A percentile compares a stretch with the other conserved stretches of the same genome.
phyloP scores from a whole-genome alignment of 73 alveolate genomes.

The Paramecium biaurelia region DNA sequence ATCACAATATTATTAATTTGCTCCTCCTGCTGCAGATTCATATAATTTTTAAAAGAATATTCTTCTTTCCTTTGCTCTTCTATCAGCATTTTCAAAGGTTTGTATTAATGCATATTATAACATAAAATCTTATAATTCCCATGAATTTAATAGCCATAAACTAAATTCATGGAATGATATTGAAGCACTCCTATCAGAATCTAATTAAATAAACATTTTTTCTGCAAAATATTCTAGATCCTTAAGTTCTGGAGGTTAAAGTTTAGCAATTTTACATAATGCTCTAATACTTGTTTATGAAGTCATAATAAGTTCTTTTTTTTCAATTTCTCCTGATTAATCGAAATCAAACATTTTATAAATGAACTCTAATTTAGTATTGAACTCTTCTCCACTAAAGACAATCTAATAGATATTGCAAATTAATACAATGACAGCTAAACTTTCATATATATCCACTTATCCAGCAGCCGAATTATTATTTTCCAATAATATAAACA shows the following conservation, averaged over 20 bases:
- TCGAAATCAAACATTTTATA: constrained; percentile 58
- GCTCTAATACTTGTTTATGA: constrained; percentile 54
- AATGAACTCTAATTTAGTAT: constrained; percentile 36
- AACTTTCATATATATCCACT: constrained; percentile 64
- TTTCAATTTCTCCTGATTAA: constrained; percentile 45
- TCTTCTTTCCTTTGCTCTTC: constrained; percentile 52
- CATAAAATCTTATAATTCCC: constrained; percentile 64
- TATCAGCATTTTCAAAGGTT: constrained; percentile 65
- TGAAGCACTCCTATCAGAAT: constrained; percentile 51
- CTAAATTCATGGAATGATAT: constrained; percentile 55
- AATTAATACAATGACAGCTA: constrained; percentile 40
- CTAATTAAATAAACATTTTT: constrained; percentile 46
- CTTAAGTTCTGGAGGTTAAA: constrained; percentile 52
- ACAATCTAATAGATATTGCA: not conserved
- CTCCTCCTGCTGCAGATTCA: constrained; percentile 51
- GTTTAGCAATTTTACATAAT: constrained; percentile 49
- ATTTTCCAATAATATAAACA: constrained; percentile 53
- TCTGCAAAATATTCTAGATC: constrained; percentile 44
- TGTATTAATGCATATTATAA: constrained; percentile 42
- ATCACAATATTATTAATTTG: constrained; percentile 35
- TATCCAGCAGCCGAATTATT: constrained; percentile 53
- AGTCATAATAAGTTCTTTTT: constrained; percentile 40
- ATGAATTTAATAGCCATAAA: constrained; percentile 34
- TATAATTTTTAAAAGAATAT: constrained; percentile 38
- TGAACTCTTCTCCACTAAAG: constrained; percentile 60